Percentiles rank a stretch among this genome's conserved stretches.
These are phyloP conservation scores for Eucalyptus pauciflora DNA, from an alignment of 345 rosid species.

Conservation along the genomic window DNA sequence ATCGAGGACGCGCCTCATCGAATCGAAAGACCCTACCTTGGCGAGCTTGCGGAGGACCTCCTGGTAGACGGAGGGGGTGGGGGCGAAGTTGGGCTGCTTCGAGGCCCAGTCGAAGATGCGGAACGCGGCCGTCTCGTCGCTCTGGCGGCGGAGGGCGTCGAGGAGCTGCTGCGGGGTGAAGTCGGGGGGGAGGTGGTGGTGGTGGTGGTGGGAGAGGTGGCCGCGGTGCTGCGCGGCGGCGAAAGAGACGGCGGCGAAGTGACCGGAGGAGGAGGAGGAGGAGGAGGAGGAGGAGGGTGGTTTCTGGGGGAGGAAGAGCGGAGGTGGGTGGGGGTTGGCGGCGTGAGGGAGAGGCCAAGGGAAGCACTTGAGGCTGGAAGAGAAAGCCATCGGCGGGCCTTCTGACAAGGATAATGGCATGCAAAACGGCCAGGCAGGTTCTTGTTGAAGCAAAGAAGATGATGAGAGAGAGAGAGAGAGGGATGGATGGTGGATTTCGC, in stretches of 20 bases:
- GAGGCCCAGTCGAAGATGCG: conserved; percentile 58
- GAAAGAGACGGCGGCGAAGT: conserved; percentile 12
- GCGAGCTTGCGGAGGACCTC: conserved; percentile 63
- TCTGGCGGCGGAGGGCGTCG: conserved; percentile 61
- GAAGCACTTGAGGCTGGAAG: conserved; percentile 42
- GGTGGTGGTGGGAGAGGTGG: background rate
- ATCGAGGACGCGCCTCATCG: conserved; percentile 39
- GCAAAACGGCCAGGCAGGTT: background rate
- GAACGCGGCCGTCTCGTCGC: conserved; percentile 59
- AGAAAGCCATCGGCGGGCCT: conserved; percentile 19
- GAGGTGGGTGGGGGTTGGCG: background rate
- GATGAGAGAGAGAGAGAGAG: background rate
- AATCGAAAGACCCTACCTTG: conserved; percentile 56
- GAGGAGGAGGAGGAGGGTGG: conserved; percentile 7
- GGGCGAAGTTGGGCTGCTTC: conserved; percentile 65
- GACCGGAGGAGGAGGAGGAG: conserved; percentile 2
- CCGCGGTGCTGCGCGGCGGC: conserved; percentile 15
- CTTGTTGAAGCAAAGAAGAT: background rate
- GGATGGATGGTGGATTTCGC: background rate
- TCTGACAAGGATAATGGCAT: background rate
- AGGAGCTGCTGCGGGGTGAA: conserved; percentile 65
- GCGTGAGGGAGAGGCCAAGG: conserved; percentile 25
- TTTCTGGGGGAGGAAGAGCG: conserved; percentile 13
- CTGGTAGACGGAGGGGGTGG: conserved; percentile 36
- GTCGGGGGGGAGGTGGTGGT: conserved; percentile 17